phyloP scores from a whole-genome alignment of 768 basidiomycete species.

The Boletus tylopilopsis region DNA sequence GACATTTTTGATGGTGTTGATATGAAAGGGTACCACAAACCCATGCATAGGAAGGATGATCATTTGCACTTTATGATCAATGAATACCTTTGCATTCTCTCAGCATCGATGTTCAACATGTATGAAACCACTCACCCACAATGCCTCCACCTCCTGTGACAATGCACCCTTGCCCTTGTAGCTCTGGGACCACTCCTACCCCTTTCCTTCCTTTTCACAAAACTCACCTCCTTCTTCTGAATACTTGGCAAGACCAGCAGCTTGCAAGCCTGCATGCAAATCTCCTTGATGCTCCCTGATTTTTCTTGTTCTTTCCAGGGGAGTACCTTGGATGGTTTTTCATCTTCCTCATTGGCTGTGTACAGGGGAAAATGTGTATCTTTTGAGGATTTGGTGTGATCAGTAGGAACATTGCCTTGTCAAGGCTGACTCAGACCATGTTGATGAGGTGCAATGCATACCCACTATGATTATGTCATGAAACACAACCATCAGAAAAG shows the following conservation, averaged over 20 bases:
- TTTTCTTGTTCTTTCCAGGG: conserved; percentile 69
- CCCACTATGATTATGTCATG: conserved; percentile 36
- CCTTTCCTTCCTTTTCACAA: conserved; percentile 83
- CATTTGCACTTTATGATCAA: conserved; percentile 87
- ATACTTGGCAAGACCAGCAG: conserved; percentile 77
- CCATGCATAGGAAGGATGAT: conserved; percentile 92
- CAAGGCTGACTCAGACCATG: conserved; percentile 73
- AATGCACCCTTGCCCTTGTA: conserved; percentile 93
- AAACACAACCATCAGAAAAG: background rate
- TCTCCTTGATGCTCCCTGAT: conserved; percentile 87
- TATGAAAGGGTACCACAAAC: conserved; percentile 95
- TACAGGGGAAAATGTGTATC: conserved; percentile 87
- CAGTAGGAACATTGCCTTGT: conserved; percentile 71
- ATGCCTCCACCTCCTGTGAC: conserved; percentile 72
- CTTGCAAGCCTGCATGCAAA: conserved; percentile 71
- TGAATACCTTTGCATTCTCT: conserved; percentile 59
- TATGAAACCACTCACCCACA: conserved; percentile 56
- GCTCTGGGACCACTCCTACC: conserved; percentile 90
- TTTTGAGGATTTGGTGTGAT: conserved; percentile 78
- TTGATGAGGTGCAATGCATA: conserved; percentile 88
- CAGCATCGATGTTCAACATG: conserved; percentile 6
- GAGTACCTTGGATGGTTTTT: conserved; percentile 56
- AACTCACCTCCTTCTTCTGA: conserved; percentile 75
- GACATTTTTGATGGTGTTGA: conserved; percentile 96
- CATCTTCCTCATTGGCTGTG: conserved; percentile 51